phyloP scores from a whole-genome alignment of 805 yeast genomes.

The Myxozyma monticola region DNA sequence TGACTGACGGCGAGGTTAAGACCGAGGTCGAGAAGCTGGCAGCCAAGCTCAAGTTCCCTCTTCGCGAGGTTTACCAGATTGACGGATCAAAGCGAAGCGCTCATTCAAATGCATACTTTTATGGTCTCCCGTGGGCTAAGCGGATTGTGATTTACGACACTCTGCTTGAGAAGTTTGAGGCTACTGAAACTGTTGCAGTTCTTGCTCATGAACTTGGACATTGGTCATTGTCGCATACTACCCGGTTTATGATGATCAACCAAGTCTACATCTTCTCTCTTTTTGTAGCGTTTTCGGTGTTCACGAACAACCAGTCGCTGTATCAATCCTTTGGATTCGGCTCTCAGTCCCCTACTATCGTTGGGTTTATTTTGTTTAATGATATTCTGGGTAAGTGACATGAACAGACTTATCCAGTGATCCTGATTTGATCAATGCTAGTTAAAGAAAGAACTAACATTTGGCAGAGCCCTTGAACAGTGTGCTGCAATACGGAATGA shows the following conservation, averaged over 20 bases:
- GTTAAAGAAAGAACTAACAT: background rate
- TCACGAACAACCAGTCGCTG: constrained; percentile 75
- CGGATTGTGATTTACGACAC: constrained; percentile 94
- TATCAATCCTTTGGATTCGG: constrained; percentile 77
- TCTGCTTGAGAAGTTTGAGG: constrained; percentile 73
- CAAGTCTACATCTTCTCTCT: constrained; percentile 64
- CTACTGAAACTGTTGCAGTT: constrained; percentile 85
- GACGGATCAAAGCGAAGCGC: constrained; percentile 97
- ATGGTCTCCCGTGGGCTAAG: constrained; percentile 96
- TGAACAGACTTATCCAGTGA: background rate
- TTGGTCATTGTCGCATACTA: constrained; percentile 88
- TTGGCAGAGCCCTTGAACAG: constrained; percentile 66
- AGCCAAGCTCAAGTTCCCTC: constrained; percentile 73
- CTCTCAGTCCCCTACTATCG: constrained; percentile 63
- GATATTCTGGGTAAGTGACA: constrained; percentile 53
- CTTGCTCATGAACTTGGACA: constrained; percentile 99
- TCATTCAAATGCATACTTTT: constrained; percentile 95
- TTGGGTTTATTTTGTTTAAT: constrained; percentile 78
- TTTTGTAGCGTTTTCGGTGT: constrained; percentile 74
- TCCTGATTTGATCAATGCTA: no score
- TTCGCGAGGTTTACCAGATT: constrained; percentile 78
- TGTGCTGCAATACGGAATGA: constrained; percentile 62
- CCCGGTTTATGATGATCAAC: constrained; percentile 66
- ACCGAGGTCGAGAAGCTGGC: constrained; percentile 80
- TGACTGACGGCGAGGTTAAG: constrained; percentile 87